These are phyloP conservation scores for Eucalyptus tenuipes DNA, from an alignment of 345 rosid species.

Conservation along the genomic window DNA sequence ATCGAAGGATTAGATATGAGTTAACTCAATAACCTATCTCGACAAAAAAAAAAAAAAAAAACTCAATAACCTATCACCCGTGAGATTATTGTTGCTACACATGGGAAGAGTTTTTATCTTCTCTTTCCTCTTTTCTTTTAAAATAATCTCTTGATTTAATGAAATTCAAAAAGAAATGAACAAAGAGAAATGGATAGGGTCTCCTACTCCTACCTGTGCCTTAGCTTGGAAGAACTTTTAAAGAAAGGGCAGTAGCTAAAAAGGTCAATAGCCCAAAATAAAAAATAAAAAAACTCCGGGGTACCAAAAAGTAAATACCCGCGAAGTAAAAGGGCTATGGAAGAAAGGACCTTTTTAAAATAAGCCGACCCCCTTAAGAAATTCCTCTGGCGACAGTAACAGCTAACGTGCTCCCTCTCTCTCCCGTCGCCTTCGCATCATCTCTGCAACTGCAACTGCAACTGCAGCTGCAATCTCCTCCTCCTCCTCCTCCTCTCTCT, in stretches of 20 bases:
- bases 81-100: fast-evolving
- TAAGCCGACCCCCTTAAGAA: background rate
- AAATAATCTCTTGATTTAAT: background rate
- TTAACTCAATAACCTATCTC: background rate
- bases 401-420: constrained; percentile 1
- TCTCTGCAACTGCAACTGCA: background rate
- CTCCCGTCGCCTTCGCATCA: background rate
- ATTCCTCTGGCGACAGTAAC: background rate
- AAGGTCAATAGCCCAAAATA: background rate
- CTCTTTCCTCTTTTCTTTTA: background rate
- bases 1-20: background rate
- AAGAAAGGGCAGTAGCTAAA: background rate
- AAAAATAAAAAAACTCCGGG: background rate
- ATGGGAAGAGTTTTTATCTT: background rate
- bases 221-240: background rate
- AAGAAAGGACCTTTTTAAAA: background rate
- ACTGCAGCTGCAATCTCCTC: background rate
- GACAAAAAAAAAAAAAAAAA: no score
- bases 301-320: background rate
- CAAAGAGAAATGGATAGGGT: background rate
- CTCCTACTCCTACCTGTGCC: background rate
- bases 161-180: background rate
- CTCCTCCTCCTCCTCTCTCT: background rate
- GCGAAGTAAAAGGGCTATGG: background rate
- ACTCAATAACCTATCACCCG: background rate